phyloP scores from a whole-genome alignment of 2,329 filamentous ascomycete genomes.

The Neoascochyta sp. region DNA sequence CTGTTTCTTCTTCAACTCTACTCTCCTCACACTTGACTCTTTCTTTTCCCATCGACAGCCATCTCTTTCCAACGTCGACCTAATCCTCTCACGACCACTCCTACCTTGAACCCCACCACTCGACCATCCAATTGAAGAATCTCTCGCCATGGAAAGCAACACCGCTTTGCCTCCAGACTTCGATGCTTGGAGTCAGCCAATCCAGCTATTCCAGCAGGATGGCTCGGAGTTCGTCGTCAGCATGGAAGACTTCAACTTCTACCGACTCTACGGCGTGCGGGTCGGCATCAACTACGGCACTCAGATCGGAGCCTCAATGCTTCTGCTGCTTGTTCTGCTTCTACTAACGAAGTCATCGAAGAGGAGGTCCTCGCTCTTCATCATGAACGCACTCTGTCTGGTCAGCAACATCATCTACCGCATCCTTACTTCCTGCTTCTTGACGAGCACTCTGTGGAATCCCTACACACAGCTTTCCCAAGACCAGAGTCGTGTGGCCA shows the following conservation, averaged over 20 bases:
- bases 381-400: slow-evolving; percentile 62
- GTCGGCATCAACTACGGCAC: slow-evolving; percentile 62
- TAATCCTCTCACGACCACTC: slow-evolving; percentile 1
- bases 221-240: slow-evolving; percentile 42
- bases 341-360: slow-evolving; percentile 65
- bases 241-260: slow-evolving; percentile 45
- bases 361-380: slow-evolving; percentile 60
- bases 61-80: slow-evolving; percentile 1
- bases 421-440: slow-evolving; percentile 56
- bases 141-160: slow-evolving; percentile 9
- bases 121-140: slow-evolving; percentile 1
- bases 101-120: background rate
- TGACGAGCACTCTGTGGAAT: slow-evolving; percentile 57
- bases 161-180: slow-evolving; percentile 34
- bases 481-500: slow-evolving; percentile 53
- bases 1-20: slow-evolving; percentile 1
- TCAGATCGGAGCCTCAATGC: slow-evolving; percentile 65
- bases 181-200: slow-evolving; percentile 51
- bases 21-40: background rate
- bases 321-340: slow-evolving; percentile 64
- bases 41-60: background rate
- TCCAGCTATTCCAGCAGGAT: slow-evolving; percentile 48
- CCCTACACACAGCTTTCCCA: slow-evolving; percentile 58
- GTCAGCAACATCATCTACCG: slow-evolving; percentile 58
- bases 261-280: slow-evolving; percentile 47